Evolutionary conservation across 805 yeast species (phyloP).

Genomic region (Candida bentonensis): DNA sequence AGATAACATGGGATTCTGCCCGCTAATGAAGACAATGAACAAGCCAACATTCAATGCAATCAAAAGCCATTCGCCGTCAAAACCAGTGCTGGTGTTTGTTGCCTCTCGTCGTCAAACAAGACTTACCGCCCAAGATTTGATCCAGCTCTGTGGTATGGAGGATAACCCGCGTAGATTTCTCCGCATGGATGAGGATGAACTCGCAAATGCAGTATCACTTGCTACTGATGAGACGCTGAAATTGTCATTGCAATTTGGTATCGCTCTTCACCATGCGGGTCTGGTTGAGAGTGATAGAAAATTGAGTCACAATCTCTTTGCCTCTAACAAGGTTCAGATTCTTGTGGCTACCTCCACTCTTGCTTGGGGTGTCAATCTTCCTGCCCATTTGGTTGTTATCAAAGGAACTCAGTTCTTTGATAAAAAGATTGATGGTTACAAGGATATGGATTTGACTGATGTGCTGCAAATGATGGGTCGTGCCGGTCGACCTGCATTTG

Average conservation of each 20-base stretch:
- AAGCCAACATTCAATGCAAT: constrained; percentile 88
- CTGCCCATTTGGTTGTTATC: constrained; percentile 65
- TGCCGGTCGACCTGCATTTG: constrained; percentile 74
- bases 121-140: constrained; percentile 63
- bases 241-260: constrained; percentile 63
- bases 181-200: constrained; percentile 49
- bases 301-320: constrained; percentile 57
- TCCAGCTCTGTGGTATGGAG: constrained; percentile 68
- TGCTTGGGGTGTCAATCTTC: constrained; percentile 80
- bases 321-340: constrained; percentile 55
- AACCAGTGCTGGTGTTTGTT: constrained; percentile 76
- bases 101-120: constrained; percentile 76
- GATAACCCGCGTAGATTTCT: constrained; percentile 61
- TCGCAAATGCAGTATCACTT: constrained; percentile 31
- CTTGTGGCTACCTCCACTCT: constrained; percentile 69
- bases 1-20: constrained; percentile 66
- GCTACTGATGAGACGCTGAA: constrained; percentile 77
- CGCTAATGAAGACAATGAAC: constrained; percentile 78
- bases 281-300: constrained; percentile 59
- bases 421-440: constrained; percentile 45
- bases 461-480: constrained; percentile 77
- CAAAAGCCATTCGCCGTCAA: constrained; percentile 73
- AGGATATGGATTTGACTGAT: constrained; percentile 74
- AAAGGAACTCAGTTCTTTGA: constrained; percentile 62
- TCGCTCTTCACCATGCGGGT: constrained; percentile 76